These are phyloP conservation scores for Nothophaeocryptopus gaeumannii DNA, from an alignment of 2,329 filamentous ascomycete genomes.

Conservation along the genomic window DNA sequence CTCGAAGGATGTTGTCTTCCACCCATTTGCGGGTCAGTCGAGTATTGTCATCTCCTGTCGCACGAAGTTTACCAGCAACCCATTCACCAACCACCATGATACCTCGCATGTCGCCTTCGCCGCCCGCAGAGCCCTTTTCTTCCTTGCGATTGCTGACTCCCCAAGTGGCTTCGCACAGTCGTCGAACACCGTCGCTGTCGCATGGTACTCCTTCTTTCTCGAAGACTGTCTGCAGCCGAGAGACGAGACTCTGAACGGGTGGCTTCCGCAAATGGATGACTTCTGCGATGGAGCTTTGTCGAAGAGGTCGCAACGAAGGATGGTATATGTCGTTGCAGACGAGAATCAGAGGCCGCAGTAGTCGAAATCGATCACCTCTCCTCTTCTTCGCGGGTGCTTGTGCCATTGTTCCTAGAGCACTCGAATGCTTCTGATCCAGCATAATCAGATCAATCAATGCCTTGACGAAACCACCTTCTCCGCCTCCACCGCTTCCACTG, in stretches of 20 bases:
- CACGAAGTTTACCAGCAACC: conserved; percentile 69
- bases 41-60: conserved; percentile 39
- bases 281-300: conserved; percentile 82
- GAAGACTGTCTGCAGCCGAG: conserved; percentile 78
- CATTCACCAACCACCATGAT: conserved; percentile 85
- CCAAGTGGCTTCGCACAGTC: conserved; percentile 79
- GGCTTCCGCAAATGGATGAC: conserved; percentile 90
- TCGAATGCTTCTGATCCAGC: conserved; percentile 77
- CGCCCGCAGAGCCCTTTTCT: conserved; percentile 55
- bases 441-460: conserved; percentile 87
- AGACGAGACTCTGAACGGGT: conserved; percentile 78
- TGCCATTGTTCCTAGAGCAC: conserved; percentile 33
- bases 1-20: conserved; percentile 66
- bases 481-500: conserved; percentile 66
- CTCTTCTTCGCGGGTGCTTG: conserved; percentile 47
- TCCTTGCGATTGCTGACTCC: conserved; percentile 72
- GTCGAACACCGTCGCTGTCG: conserved; percentile 83
- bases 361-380: conserved; percentile 80
- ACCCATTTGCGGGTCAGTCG: conserved; percentile 73
- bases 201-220: conserved; percentile 83
- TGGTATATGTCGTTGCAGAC: conserved; percentile 99
- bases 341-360: conserved; percentile 83
- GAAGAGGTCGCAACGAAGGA: conserved; percentile 76
- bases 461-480: conserved; percentile 93
- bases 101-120: conserved; percentile 73